Conservation (phyloP, 768 basidiomycete genomes). For the Leucogyrophana mollusca region DNA sequence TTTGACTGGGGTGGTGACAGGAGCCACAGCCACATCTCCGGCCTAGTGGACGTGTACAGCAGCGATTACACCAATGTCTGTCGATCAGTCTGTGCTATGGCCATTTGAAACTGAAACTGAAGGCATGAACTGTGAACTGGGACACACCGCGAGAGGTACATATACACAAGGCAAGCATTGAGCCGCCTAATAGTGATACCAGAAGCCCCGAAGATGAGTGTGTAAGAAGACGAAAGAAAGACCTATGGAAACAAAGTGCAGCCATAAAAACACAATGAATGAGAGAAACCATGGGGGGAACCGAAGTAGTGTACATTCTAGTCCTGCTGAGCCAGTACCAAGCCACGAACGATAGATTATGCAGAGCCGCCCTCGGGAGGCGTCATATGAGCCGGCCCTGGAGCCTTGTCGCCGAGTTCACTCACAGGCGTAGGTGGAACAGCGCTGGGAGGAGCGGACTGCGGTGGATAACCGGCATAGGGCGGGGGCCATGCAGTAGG, state of each 20-base stretch:
- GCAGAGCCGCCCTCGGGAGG: conserved; percentile 18
- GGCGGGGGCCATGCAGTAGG: conserved; percentile 20
- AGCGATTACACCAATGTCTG: too few species aligned
- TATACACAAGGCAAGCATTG: conserved; percentile 31
- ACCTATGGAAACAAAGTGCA: conserved; percentile 27
- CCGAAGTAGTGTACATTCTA: conserved; percentile 21
- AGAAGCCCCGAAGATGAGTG: conserved; percentile 1
- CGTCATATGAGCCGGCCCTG: conserved; percentile 12
- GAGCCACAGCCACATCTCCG: too few species aligned
- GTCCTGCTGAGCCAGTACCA: too few species aligned
- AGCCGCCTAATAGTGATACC: conserved; percentile 7
- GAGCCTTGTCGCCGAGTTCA: conserved; percentile 24
- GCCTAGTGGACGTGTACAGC: too few species aligned
- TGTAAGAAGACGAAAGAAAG: conserved; percentile 7
- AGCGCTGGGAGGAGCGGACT: conserved; percentile 17
- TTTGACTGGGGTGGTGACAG: too few species aligned
- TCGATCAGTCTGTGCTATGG: too few species aligned
- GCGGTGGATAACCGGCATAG: conserved; percentile 31
- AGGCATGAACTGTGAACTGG: too few species aligned
- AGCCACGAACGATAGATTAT: conserved; percentile 12
- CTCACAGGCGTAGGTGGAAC: conserved; percentile 12
- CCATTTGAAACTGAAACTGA: too few species aligned
- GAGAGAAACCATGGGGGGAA: conserved; percentile 6
- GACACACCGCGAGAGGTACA: conserved; percentile 16
- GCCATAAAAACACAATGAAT: conserved; percentile 10